Evolutionary conservation across 148 eudicot genomes (phyloP), one percentile per base, ranked within the genome.

Genomic region (Chenopodium album): DNA sequence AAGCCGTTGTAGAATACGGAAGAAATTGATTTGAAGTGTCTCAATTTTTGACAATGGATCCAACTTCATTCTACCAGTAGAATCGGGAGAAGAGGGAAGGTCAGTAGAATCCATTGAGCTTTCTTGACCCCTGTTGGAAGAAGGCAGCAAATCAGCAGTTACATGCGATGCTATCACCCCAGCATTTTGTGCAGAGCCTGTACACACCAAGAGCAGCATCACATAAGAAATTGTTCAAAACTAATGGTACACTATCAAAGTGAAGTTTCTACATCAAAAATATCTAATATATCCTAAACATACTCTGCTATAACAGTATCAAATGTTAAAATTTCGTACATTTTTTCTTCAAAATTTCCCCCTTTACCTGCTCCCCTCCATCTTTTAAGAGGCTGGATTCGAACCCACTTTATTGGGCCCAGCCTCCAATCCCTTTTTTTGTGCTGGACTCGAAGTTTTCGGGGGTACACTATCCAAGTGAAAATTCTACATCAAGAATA

Each of bases 1-100:
- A 87, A 97, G 84, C 5, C 93, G 90, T 41, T 31, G 90, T 73
- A 97, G 81, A 63, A 91, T 82, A 66, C 98, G 94, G 50, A 97
- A 87, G 81, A 97, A 92, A 59, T 88, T 89, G 70, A 92, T 85
- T 82, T 93, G 93, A 71, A 97, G 92, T 59, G 77, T 71, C 89
- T 92, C 94, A 28, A 97, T 87, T 84, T 90, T 90, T 48, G 90
- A 90, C 75, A 94, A 44, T 22, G 98, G 88, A 87, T 90, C 92
- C 71, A 80, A 71, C 77, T 88, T 89, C 73, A 87, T 91, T 26
- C 85, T 86, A 81, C 79, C 68, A 75, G 75, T 74, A 54, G 64
- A 74, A 65, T 16, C 65, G 81, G 74, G 78, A 75, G 85, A 81
- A 66, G 80, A 66, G 81, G 81, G 78, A 85, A 77, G 82, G 74